Base-by-base conservation (phyloP, 1,284 basidiomycete species). In the Cutaneotrichosporon curvatum region DNA sequence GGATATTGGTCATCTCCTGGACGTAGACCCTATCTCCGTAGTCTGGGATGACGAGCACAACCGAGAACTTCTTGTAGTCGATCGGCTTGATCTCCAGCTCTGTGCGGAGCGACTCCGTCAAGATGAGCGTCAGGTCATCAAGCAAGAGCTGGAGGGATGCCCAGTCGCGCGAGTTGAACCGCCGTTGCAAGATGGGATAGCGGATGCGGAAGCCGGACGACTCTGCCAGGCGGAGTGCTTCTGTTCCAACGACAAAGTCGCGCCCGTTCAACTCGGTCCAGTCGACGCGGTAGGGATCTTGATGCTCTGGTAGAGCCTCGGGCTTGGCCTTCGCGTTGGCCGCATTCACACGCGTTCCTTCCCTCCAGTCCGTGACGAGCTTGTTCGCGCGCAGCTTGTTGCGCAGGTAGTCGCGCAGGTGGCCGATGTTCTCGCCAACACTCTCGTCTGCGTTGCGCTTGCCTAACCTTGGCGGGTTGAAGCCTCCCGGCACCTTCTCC, bases 21-120 rank as follows among this genome's bases (percentile, higher is more conserved):
- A 97, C 79, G 63, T 95, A 96, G 15, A 78, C 72, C 43, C 85
- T 76, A 50, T 94, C 86, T 58, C 87, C 92, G 51, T 91, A 81
- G 69, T 99, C 94, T 4, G 95, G 94, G 22, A 98, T 82, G 37
- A 98, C 81, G 4, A 98, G 78, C 30, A 97, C 81, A 19, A 86
- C 84, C 4, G 87, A 89, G 70, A 85, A 87, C 50, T 87, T 80
- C 89, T 82, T 80, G 66, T 82, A 82, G 40, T 67, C 78, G 19
- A 68, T 63, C 3, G 73, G 66, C 15, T 72, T 67, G 44, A 95
- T 81, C 14, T 75, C 74, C 7, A 90, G 67, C 56, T 78, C 81
- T 20, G 82, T 80, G 36, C 74, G 68, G 20, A 95, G 72, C 0
- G 79, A 79, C 31, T 73, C 73, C 20, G 76, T 70, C 51, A 91